Conservation (phyloP, 2,329 filamentous ascomycete genomes). For the Cladosporium phlei region DNA sequence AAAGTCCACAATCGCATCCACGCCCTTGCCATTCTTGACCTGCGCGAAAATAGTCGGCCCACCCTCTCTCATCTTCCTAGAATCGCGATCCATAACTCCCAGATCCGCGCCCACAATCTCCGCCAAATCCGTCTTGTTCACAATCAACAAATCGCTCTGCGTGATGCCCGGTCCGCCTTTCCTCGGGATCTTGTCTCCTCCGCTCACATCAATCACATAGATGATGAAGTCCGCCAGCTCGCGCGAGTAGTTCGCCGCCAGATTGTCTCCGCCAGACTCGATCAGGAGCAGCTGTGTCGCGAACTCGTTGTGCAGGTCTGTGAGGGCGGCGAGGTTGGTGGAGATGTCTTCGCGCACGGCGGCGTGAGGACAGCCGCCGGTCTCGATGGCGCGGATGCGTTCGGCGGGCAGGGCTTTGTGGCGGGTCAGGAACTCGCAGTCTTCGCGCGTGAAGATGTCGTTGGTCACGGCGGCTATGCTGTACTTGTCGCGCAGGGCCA, state of each 20-base stretch:
- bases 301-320: slow-evolving; percentile 79
- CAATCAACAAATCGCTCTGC: slow-evolving; percentile 84
- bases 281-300: slow-evolving; percentile 81
- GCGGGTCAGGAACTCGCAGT: slow-evolving; percentile 92
- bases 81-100: slow-evolving; percentile 89
- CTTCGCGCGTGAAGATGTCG: slow-evolving; percentile 96
- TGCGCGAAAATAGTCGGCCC: slow-evolving; percentile 94
- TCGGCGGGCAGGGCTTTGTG: slow-evolving; percentile 75
- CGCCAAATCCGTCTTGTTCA: slow-evolving; percentile 96
- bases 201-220: slow-evolving; percentile 96
- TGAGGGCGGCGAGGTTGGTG: slow-evolving; percentile 85
- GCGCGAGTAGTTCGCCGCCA: slow-evolving; percentile 92
- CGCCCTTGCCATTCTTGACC: slow-evolving; percentile 85
- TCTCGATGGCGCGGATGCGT: slow-evolving; percentile 94
- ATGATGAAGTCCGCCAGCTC: slow-evolving; percentile 97
- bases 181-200: slow-evolving; percentile 91
- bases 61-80: slow-evolving; percentile 87
- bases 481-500: slow-evolving; percentile 71
- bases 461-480: slow-evolving; percentile 95
- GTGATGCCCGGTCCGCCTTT: slow-evolving; percentile 98
- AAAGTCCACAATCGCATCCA: slow-evolving; percentile 81
- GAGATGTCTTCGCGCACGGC: slow-evolving; percentile 96
- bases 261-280: slow-evolving; percentile 91
- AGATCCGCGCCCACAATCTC: slow-evolving; percentile 87
- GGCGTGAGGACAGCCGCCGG: slow-evolving; percentile 92